Conservation (phyloP, 2,329 filamentous ascomycete species). For the Diaporthe citriasiana region DNA sequence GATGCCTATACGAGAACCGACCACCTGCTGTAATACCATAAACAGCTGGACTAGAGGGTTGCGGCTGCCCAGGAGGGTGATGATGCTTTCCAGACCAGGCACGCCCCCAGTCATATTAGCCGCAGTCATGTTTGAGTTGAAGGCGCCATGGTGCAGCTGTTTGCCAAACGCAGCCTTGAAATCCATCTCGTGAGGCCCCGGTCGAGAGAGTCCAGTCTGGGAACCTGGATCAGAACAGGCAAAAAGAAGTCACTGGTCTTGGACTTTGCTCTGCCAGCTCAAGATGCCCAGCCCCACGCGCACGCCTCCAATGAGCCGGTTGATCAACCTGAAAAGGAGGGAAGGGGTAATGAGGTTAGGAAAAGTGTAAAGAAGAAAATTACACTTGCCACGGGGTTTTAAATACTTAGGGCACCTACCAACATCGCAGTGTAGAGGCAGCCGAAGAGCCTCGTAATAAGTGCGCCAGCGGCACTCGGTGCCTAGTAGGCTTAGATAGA, state of each 20-base stretch:
- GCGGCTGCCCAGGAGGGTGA: constrained; percentile 59
- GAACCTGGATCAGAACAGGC: background rate
- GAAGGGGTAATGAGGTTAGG: background rate
- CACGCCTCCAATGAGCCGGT: background rate
- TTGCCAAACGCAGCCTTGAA: constrained; percentile 45
- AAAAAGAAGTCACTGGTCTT: background rate
- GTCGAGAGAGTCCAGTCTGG: background rate
- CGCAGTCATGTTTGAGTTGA: constrained; percentile 44
- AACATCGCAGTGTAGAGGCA: background rate
- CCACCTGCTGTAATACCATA: constrained; percentile 60
- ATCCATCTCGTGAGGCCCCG: constrained; percentile 45
- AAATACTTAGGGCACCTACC: background rate
- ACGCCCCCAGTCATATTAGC: constrained; percentile 41
- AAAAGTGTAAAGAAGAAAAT: background rate
- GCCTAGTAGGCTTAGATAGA: background rate
- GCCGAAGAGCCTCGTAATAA: background rate
- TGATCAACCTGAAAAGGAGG: background rate
- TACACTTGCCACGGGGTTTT: background rate
- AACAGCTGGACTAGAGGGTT: constrained; percentile 59
- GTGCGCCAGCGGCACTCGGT: background rate
- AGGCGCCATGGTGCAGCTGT: constrained; percentile 44
- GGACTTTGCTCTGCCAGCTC: constrained; percentile 5
- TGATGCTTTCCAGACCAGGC: constrained; percentile 57
- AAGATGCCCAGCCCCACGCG: background rate
- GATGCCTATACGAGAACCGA: constrained; percentile 61